These are phyloP conservation scores for Claviceps sp. DNA, from an alignment of 2,329 filamentous ascomycete species.

Conservation along the genomic window DNA sequence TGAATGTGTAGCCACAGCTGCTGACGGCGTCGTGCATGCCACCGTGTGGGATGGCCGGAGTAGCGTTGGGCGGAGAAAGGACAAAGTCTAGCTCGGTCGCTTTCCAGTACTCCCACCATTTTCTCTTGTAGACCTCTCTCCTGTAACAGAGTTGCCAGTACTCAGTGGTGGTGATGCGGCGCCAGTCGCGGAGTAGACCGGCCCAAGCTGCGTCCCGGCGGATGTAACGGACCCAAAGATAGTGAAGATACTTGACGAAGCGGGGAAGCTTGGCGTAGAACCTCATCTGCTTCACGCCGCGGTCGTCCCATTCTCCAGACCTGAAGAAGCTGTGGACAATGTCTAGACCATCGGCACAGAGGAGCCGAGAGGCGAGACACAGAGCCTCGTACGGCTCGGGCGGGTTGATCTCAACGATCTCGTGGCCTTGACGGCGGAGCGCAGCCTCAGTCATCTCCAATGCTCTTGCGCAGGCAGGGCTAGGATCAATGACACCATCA, in stretches of 20 bases:
- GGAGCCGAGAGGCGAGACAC: slow-evolving; percentile 61
- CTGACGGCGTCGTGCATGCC: slow-evolving; percentile 78
- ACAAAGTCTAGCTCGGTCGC: slow-evolving; percentile 61
- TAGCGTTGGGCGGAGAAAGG: slow-evolving; percentile 76
- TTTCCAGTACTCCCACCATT: slow-evolving; percentile 82
- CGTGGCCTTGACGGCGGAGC: slow-evolving; percentile 59
- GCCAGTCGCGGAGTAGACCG: slow-evolving; percentile 58
- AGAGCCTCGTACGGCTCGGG: slow-evolving; percentile 65
- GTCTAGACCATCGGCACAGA: slow-evolving; percentile 72
- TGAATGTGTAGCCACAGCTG: slow-evolving; percentile 83
- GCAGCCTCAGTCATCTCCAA: slow-evolving; percentile 57
- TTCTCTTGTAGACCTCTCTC: slow-evolving; percentile 63
- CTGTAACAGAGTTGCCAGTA: slow-evolving; percentile 70
- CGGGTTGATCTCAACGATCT: slow-evolving; percentile 49
- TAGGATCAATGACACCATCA: slow-evolving; percentile 73
- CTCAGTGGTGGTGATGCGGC: slow-evolving; percentile 59
- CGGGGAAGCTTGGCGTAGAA: slow-evolving; percentile 60
- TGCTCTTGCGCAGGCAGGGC: slow-evolving; percentile 70
- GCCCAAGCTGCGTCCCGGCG: slow-evolving; percentile 66
- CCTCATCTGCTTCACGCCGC: slow-evolving; percentile 61
- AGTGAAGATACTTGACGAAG: slow-evolving; percentile 72
- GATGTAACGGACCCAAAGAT: slow-evolving; percentile 78
- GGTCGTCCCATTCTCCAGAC: slow-evolving; percentile 65
- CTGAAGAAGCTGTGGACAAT: slow-evolving; percentile 69
- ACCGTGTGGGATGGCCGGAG: slow-evolving; percentile 73